Evolutionary conservation across 495 filamentous ascomycete genomes (phyloP), one percentile per base, ranked within the genome.

Genomic region (Annulohypoxylon moriforme): DNA sequence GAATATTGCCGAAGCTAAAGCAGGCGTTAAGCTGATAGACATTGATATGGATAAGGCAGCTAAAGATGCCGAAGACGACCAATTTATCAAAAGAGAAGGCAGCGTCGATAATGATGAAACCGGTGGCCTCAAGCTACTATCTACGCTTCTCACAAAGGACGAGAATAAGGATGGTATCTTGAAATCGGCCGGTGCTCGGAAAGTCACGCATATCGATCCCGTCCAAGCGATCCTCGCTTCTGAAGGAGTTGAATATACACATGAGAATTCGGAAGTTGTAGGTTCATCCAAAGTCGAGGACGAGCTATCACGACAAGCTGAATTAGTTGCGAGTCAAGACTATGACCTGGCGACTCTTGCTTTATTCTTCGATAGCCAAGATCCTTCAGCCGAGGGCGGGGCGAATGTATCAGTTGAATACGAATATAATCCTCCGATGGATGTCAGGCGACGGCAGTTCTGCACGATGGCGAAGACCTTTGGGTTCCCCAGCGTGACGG

Each of bases 241-340:
- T 29, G 94, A 93, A 1, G 96, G 96, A 6, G 94, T 99, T 13
- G 90, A 96, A 78, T 99, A 99, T 78, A 96, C 93, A 9, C 96
- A 99, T 75, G 91, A 97, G 67, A 99, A 99, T 76, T 94, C 92
- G 42, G 96, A 99, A 80, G 94, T 99, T 16, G 90, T 99, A 52
- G 96, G 96, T 34, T 92, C 92, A 0, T 94, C 91, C 8, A 91
- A 89, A 60, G 86, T 97, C 20, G 96, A 99, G 81, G 90, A 90
- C 63, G 86, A 87, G 46, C 86, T 98, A 20, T 92, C 90, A 59
- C 87, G 89, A 11, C 88, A 88, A 33, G 96, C 96, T 2, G 85
- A 92, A 71, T 86, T 91, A 63, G 85, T 86, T 0, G 85, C 85
- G 4, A 85, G 86, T 31, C 84, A 86, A 78, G 62, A 83, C 42